phyloP scores from a whole-genome alignment of 2,329 filamentous ascomycete species.

The Talaromyces sp. region DNA sequence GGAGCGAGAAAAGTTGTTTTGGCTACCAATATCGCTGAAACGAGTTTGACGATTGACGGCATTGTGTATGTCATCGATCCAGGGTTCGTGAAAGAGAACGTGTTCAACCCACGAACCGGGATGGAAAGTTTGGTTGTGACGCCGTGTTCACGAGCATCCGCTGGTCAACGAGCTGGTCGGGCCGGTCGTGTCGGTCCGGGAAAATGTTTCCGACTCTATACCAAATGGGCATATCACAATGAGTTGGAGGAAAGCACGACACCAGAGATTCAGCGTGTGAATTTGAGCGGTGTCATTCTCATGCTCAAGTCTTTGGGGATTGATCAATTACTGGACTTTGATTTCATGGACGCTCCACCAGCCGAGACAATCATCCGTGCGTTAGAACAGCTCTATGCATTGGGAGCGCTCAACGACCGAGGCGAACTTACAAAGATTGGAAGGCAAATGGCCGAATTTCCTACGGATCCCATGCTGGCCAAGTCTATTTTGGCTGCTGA shows the following conservation, averaged over 20 bases:
- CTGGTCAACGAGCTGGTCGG: constrained; percentile 87
- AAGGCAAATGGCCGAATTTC: constrained; percentile 92
- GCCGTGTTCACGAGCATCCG: constrained; percentile 84
- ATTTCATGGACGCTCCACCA: constrained; percentile 91
- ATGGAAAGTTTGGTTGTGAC: constrained; percentile 91
- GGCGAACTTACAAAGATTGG: constrained; percentile 88
- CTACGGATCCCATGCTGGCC: constrained; percentile 85
- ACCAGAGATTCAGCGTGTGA: constrained; percentile 88
- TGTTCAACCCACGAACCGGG: constrained; percentile 84
- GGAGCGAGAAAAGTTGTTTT: constrained; percentile 85
- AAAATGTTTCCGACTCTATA: constrained; percentile 91
- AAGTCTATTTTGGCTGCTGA: constrained; percentile 85
- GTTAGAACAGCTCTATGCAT: constrained; percentile 83
- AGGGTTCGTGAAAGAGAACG: constrained; percentile 91
- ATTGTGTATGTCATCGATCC: constrained; percentile 96
- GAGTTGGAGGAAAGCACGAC: constrained; percentile 90
- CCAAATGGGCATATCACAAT: constrained; percentile 89
- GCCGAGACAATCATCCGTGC: constrained; percentile 85
- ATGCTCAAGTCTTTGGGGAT: constrained; percentile 87
- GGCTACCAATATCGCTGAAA: constrained; percentile 96
- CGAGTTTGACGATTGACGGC: constrained; percentile 89
- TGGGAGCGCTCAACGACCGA: constrained; percentile 82
- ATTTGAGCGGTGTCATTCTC: constrained; percentile 78
- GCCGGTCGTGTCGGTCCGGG: constrained; percentile 89
- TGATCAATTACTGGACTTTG: constrained; percentile 87